A percentile compares a stretch with the other conserved stretches of the same genome.
Conservation (phyloP, 129 eudicot species). For the Ambrosia trifida region DNA sequence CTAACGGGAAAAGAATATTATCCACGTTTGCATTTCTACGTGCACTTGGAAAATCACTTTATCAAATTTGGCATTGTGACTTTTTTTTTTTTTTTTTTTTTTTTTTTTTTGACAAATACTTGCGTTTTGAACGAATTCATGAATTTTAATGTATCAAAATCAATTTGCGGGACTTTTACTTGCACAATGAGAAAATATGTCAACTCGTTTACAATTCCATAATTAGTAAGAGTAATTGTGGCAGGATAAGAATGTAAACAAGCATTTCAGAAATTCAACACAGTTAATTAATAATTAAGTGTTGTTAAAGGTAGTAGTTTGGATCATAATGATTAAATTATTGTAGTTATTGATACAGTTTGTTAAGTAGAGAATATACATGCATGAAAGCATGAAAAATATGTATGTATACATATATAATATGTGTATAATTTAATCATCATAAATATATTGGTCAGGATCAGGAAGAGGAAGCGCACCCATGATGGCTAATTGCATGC, state of each 20-base stretch:
- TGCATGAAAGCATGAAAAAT: slow-evolving; percentile 12
- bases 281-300: neutral
- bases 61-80: too few species aligned
- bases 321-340: neutral
- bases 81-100: too few species aligned
- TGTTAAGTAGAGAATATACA: slow-evolving; percentile 19
- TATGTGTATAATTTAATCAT: slow-evolving; percentile 31
- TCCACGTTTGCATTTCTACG: too few species aligned
- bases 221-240: neutral
- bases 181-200: neutral
- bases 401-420: neutral
- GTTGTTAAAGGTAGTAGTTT: slow-evolving; percentile 1
- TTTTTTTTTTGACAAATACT: too few species aligned
- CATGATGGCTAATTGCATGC: slow-evolving; percentile 77
- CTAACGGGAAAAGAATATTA: too few species aligned
- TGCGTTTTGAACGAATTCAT: too few species aligned
- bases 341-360: slow-evolving; percentile 16
- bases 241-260: neutral
- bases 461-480: slow-evolving; percentile 33
- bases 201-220: neutral
- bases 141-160: too few species aligned
- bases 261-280: neutral
- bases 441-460: slow-evolving; percentile 51
- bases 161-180: too few species aligned
- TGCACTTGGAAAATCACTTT: too few species aligned